phyloP scores from a whole-genome alignment of 495 filamentous ascomycete genomes.

The Aspergillus diversus region DNA sequence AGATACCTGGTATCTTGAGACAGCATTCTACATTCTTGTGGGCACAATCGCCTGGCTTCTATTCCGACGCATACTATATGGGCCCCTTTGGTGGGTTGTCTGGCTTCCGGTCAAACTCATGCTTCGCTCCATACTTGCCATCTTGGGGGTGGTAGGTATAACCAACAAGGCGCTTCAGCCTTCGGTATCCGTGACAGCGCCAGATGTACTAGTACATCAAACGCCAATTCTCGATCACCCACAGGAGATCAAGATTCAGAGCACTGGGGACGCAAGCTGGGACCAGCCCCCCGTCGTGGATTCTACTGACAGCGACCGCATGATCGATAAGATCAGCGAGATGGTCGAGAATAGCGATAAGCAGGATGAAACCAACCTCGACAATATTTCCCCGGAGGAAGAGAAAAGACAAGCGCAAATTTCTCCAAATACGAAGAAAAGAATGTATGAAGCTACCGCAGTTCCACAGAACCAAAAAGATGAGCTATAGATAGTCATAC shows the following conservation, averaged over 20 bases:
- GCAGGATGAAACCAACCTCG: constrained; percentile 32
- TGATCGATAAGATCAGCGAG: constrained; percentile 57
- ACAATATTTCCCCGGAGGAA: constrained; percentile 43
- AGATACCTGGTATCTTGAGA: constrained; percentile 95
- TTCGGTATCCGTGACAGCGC: constrained; percentile 24
- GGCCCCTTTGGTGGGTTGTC: constrained; percentile 85
- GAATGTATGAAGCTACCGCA: constrained; percentile 73
- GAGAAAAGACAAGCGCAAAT: constrained; percentile 49
- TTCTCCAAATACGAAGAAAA: constrained; percentile 75
- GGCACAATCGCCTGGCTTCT: constrained; percentile 82
- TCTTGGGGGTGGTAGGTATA: constrained; percentile 44
- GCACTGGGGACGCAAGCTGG: constrained; percentile 26
- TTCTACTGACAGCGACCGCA: constrained; percentile 37
- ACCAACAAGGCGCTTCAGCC: constrained; percentile 38
- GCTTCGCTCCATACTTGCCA: constrained; percentile 51
- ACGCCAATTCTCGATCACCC: constrained; percentile 21
- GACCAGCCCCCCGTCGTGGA: constrained; percentile 33
- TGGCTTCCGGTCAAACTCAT: constrained; percentile 76
- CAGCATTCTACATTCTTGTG: constrained; percentile 78
- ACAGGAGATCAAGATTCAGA: constrained; percentile 25
- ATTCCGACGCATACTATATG: constrained; percentile 81
- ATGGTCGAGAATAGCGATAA: constrained; percentile 58
- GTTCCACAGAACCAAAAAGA: constrained; percentile 47
- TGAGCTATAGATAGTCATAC: constrained; percentile 52
- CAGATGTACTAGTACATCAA: constrained; percentile 14